Evolutionary conservation across 1,139 yeast genomes (phyloP).

Genomic region (Hanseniaspora sp.): DNA sequence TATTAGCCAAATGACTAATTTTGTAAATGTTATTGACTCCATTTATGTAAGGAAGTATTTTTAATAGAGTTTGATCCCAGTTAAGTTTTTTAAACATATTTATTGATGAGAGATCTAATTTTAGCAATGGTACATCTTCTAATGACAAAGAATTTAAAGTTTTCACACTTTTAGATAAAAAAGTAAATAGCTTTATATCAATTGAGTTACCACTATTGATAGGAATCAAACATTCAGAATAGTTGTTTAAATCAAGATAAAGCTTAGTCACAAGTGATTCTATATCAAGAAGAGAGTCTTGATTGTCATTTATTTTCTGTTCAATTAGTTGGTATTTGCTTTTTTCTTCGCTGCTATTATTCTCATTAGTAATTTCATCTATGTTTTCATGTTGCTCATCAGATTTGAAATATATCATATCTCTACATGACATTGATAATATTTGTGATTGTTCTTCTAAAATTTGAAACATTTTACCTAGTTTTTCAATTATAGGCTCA

Average conservation of each 20-base stretch:
- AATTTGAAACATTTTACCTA: conserved; percentile 82
- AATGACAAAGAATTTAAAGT: conserved; percentile 55
- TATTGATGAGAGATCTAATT: conserved; percentile 57
- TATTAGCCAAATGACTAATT: conserved; percentile 69
- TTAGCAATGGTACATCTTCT: conserved; percentile 79
- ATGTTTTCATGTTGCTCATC: conserved; percentile 1
- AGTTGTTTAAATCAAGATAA: conserved; percentile 83
- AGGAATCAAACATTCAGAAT: conserved; percentile 91
- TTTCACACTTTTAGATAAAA: conserved; percentile 45
- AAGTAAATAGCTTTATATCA: conserved; percentile 82
- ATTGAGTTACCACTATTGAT: conserved; percentile 81
- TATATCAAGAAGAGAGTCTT: conserved; percentile 40
- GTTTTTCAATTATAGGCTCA: conserved; percentile 70
- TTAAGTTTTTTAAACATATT: conserved; percentile 52
- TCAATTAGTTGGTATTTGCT: background rate
- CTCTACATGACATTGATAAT: conserved; percentile 44
- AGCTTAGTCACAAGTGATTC: conserved; percentile 78
- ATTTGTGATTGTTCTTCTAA: conserved; percentile 80
- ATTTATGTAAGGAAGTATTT: conserved; percentile 71
- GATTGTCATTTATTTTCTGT: conserved; percentile 13
- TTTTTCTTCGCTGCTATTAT: background rate
- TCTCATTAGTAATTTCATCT: background rate
- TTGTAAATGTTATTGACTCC: conserved; percentile 75
- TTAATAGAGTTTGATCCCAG: conserved; percentile 96
- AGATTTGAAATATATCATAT: conserved; percentile 28